A percentile compares a stretch with the other conserved stretches of the same genome.
Evolutionary conservation across 1,139 yeast species (phyloP).

Genomic region (Suhomyces chickasaworum): DNA sequence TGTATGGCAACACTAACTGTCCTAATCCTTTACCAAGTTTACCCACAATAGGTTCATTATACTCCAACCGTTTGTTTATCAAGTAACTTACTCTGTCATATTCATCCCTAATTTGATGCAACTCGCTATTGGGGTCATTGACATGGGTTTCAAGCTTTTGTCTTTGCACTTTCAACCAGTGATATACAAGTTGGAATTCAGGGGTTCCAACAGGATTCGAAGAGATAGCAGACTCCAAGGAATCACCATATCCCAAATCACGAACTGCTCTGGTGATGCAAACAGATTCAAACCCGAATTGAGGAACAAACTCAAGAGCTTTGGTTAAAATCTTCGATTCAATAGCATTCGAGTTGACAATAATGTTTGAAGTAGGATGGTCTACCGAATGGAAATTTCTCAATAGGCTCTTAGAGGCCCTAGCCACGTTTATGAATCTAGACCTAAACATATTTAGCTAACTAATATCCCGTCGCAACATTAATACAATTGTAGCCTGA

Average conservation of each 20-base stretch:
- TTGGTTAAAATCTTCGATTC: slow-evolving; percentile 39
- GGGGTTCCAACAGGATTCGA: slow-evolving; percentile 33
- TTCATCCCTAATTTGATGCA: slow-evolving; percentile 44
- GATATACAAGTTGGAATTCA: slow-evolving; percentile 50
- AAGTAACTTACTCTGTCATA: slow-evolving; percentile 60
- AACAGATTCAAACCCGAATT: slow-evolving; percentile 63
- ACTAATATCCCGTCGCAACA: neutral
- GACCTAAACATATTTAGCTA: slow-evolving; percentile 8
- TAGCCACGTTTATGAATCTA: slow-evolving; percentile 3
- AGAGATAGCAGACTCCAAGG: slow-evolving; percentile 61
- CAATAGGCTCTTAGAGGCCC: neutral
- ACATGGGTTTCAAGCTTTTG: slow-evolving; percentile 35
- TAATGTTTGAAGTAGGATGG: slow-evolving; percentile 38
- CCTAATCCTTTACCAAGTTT: slow-evolving; percentile 54
- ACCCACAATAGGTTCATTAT: slow-evolving; percentile 56
- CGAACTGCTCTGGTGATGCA: slow-evolving; percentile 66
- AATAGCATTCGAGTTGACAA: slow-evolving; percentile 31
- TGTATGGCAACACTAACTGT: slow-evolving; percentile 56
- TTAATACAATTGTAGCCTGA: slow-evolving; percentile 1
- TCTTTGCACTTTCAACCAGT: slow-evolving; percentile 45
- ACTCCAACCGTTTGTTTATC: slow-evolving; percentile 60
- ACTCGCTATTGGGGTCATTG: slow-evolving; percentile 27
- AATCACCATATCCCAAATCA: slow-evolving; percentile 63
- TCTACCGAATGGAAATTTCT: slow-evolving; percentile 37
- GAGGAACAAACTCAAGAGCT: slow-evolving; percentile 59